Percentiles rank a stretch among this genome's conserved stretches.
These are phyloP conservation scores for Botrytis porri DNA, from an alignment of 2,329 filamentous ascomycete genomes.

Conservation along the genomic window DNA sequence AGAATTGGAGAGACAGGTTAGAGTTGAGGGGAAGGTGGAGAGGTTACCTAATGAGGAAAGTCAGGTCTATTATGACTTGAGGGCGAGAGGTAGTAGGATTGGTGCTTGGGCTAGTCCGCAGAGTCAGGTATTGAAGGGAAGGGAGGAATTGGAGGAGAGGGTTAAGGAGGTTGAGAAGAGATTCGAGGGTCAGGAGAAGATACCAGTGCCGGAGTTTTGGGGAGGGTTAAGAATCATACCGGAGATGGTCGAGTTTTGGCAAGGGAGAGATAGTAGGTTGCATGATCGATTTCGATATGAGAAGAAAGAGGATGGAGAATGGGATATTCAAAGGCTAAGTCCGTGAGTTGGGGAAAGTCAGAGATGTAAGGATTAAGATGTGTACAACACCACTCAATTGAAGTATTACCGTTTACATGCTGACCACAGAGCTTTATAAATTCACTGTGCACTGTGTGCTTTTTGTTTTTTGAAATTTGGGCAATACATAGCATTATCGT, in stretches of 20 bases:
- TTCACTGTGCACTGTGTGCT: neutral
- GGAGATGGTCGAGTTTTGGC: slow-evolving; percentile 91
- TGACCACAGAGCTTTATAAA: neutral
- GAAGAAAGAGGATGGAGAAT: slow-evolving; percentile 53
- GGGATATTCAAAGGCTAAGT: slow-evolving; percentile 71
- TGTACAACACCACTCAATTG: neutral
- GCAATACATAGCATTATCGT: neutral
- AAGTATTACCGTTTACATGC: neutral
- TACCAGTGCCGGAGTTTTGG: slow-evolving; percentile 93
- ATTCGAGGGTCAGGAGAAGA: slow-evolving; percentile 73
- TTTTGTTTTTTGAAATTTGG: neutral
- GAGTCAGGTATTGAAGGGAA: slow-evolving; percentile 70
- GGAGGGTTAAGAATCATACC: slow-evolving; percentile 85
- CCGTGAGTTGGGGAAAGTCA: slow-evolving; percentile 46
- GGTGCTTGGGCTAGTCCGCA: slow-evolving; percentile 94
- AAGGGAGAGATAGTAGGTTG: slow-evolving; percentile 82
- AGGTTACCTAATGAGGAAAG: slow-evolving; percentile 69
- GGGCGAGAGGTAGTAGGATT: slow-evolving; percentile 75
- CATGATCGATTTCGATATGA: slow-evolving; percentile 93
- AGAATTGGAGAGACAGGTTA: slow-evolving; percentile 79
- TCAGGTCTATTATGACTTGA: slow-evolving; percentile 62
- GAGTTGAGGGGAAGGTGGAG: slow-evolving; percentile 76
- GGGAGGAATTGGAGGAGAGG: slow-evolving; percentile 71
- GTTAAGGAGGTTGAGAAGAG: slow-evolving; percentile 72
- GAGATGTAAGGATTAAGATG: neutral